Evolutionary conservation across 495 filamentous ascomycete genomes (phyloP).

Genomic region (Penicillium arizonense): DNA sequence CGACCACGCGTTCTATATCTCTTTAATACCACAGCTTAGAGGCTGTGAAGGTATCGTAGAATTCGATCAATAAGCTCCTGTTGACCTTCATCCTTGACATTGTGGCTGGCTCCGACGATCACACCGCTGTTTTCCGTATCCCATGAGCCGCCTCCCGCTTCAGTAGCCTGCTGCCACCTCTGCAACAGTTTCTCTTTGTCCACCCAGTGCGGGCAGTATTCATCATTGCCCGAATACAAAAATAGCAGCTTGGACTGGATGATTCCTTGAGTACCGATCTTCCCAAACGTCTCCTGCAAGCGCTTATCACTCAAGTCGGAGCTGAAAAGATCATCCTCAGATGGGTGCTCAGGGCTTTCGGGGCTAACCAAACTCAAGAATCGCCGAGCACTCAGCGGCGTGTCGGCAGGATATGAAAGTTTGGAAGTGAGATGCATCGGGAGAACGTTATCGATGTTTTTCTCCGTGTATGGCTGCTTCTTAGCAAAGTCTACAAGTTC

Average conservation of each 20-base stretch:
- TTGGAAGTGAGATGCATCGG: slow-evolving; percentile 45
- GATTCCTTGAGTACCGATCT: slow-evolving; percentile 50
- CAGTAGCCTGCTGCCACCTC: slow-evolving; percentile 65
- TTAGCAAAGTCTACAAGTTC: slow-evolving; percentile 52
- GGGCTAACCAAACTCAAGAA: slow-evolving; percentile 65
- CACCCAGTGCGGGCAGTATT: slow-evolving; percentile 60
- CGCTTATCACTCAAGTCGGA: slow-evolving; percentile 65
- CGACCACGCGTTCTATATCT: not conserved
- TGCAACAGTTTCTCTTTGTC: slow-evolving; percentile 64
- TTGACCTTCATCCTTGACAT: slow-evolving; percentile 49
- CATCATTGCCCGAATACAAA: slow-evolving; percentile 70
- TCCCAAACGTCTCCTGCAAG: slow-evolving; percentile 64
- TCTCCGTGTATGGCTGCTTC: slow-evolving; percentile 34
- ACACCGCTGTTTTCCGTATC: slow-evolving; percentile 57
- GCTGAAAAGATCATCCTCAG: slow-evolving; percentile 88
- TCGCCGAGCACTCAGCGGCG: slow-evolving; percentile 54
- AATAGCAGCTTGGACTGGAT: slow-evolving; percentile 48
- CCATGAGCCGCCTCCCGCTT: slow-evolving; percentile 42
- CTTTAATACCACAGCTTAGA: slow-evolving; percentile 24
- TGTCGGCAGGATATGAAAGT: slow-evolving; percentile 48
- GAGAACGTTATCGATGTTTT: slow-evolving; percentile 57
- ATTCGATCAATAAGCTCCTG: slow-evolving; percentile 55
- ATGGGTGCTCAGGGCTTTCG: slow-evolving; percentile 49
- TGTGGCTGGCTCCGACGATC: slow-evolving; percentile 61
- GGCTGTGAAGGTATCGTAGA: slow-evolving; percentile 49